Base-by-base conservation (phyloP, 495 filamentous ascomycete species). In the Durotheca rogersii region DNA sequence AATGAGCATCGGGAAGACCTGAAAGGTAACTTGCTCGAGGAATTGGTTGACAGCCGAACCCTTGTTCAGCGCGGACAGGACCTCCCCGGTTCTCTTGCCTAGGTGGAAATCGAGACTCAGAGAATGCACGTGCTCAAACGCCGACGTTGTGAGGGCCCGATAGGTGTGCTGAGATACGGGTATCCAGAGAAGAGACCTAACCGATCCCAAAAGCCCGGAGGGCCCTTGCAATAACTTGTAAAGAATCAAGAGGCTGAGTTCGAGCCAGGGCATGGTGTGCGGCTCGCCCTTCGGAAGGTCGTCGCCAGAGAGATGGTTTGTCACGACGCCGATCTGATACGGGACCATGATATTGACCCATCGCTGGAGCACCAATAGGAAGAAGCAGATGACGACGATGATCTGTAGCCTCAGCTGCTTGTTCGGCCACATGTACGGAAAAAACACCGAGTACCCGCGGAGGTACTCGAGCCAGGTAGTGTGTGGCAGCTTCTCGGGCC, bases 121-220 rank as follows among this genome's bases (percentile, higher is more conserved):
- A 29, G 85, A 82, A 67, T 97, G 93, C 12, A 98, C 93, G 63
- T 98, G 93, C 67, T 97, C 93, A 60, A 98, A 98, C 4, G 92
- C 87, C 6, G 93, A 90, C 1, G 90, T 92, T 1, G 90, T 95
- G 20, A 98, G 78, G 39, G 93, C 89, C 67, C 89, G 87, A 67
- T 96, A 98, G 6, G 92, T 94, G 67, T 96, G 95, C 64, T 98
- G 93, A 27, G 89, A 84, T 40, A 98, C 88, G 0, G 93, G 93
- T 35, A 98, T 90, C 93, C 93, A 98, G 19, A 98, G 72, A 12
- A 85, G 80, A 14, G 88, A 85, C 40, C 93, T 81, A 6, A 87
- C 45, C 11, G 90, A 92, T 9, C 89, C 89, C 23, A 97, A 80
- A 15, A 96, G 69, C 6, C 93, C 93, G 52, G 89, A 90, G 7